Percentiles rank a stretch among this genome's conserved stretches.
These are phyloP conservation scores for Pichia membranifaciens DNA, from an alignment of 805 yeast genomes.

Conservation along the genomic window DNA sequence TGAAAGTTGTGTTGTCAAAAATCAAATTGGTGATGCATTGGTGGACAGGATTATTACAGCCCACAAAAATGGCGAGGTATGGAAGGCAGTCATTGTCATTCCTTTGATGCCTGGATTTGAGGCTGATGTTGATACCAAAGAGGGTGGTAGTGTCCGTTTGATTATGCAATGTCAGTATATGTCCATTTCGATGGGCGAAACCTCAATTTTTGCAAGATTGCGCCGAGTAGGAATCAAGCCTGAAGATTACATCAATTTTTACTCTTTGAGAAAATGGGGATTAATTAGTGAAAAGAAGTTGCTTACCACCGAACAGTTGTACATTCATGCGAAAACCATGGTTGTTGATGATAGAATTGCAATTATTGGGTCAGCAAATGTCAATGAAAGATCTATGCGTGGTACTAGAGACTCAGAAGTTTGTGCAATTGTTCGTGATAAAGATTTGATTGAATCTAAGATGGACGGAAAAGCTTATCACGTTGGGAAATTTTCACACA, in stretches of 20 bases:
- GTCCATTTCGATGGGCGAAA: conserved; percentile 85
- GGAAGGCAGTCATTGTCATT: conserved; percentile 89
- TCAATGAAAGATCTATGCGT: conserved; percentile 93
- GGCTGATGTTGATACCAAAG: conserved; percentile 86
- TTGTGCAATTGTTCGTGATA: conserved; percentile 83
- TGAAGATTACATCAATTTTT: conserved; percentile 85
- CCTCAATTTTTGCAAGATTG: conserved; percentile 81
- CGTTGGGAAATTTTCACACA: conserved; percentile 86
- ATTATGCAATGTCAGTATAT: conserved; percentile 95
- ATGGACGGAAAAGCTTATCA: conserved; percentile 80
- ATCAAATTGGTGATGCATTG: conserved; percentile 90
- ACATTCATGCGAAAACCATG: conserved; percentile 88
- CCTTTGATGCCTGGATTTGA: conserved; percentile 98
- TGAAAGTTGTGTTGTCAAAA: conserved; percentile 78
- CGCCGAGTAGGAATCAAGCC: conserved; percentile 79
- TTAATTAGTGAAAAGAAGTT: conserved; percentile 69
- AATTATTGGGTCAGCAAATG: conserved; percentile 94
- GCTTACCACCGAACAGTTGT: conserved; percentile 83
- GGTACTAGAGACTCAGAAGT: conserved; percentile 94
- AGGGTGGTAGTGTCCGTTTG: conserved; percentile 90
- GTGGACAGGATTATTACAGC: conserved; percentile 96
- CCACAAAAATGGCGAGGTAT: conserved; percentile 61
- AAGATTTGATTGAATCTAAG: conserved; percentile 55
- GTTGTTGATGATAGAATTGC: conserved; percentile 91
- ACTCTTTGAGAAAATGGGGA: conserved; percentile 93